phyloP scores from a whole-genome alignment of 2,329 filamentous ascomycete genomes.

The Zymoseptoria brevis region DNA sequence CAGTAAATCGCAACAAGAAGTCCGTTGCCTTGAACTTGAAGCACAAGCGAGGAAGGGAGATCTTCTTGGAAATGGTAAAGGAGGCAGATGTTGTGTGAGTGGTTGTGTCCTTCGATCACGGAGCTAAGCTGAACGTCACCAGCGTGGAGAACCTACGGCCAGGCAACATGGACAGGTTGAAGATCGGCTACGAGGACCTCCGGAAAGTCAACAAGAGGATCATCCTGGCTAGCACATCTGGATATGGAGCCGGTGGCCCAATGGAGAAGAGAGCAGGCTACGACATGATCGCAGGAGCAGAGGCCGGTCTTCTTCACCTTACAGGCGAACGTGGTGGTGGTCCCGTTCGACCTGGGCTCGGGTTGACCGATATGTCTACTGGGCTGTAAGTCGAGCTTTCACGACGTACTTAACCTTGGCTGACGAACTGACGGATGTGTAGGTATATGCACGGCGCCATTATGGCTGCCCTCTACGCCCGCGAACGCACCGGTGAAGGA shows the following conservation, averaged over 20 bases:
- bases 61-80: conserved; percentile 32
- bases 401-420: not conserved
- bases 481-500: conserved; percentile 32
- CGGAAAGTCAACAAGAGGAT: conserved; percentile 32
- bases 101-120: not conserved
- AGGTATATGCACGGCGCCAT: conserved; percentile 40
- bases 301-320: conserved; percentile 39
- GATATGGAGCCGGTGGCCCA: conserved; percentile 37
- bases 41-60: conserved; percentile 28
- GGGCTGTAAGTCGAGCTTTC: conserved; percentile 24
- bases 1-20: conserved; percentile 40
- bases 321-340: conserved; percentile 36
- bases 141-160: conserved; percentile 39
- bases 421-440: not conserved
- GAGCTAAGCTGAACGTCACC: not conserved
- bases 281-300: conserved; percentile 39
- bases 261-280: conserved; percentile 39
- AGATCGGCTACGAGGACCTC: conserved; percentile 35
- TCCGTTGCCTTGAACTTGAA: conserved; percentile 35
- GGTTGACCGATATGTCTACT: conserved; percentile 39
- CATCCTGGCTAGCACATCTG: conserved; percentile 38
- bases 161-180: conserved; percentile 35
- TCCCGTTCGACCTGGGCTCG: conserved; percentile 37
- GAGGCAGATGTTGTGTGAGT: conserved; percentile 32
- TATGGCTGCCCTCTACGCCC: conserved; percentile 34